Evolutionary conservation across 2,329 filamentous ascomycete species (phyloP), one percentile per base, ranked within the genome.

Genomic region (Elsinoe ampelina): DNA sequence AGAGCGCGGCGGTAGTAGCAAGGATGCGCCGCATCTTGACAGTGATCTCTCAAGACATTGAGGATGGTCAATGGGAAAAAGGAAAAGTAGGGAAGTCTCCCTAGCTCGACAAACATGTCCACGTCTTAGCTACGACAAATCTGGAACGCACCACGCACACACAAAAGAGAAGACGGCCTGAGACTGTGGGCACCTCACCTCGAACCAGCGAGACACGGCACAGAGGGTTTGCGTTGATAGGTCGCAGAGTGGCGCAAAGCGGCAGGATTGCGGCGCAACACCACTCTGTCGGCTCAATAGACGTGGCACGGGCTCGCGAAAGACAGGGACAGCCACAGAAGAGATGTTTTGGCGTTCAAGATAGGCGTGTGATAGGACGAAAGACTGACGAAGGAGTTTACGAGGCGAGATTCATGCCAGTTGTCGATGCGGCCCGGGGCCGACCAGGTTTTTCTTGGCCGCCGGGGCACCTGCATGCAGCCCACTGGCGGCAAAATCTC

Each of bases 11-110:
- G n/a, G 35, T 22, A 34, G 34, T 52, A 19, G 34, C 38, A 17
- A 52, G 34, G 15, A 52, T 39, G 48, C 48, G 48, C 35, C 48
- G 48, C 48, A 52, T 52, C 41, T 45, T 45, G 6, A 12, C 26
- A 5, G 41, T 45, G 34, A 52, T 26, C 17, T 26, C 17, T 34
- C 26, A 26, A n/a, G 19, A 34, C 26, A 19, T 34, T 19, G 20
- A 17, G 13, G 45, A 34, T 5, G 19, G 41, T 20, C 17, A 50
- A 15, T 19, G 45, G 34, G 20, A 35, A 50, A 19, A 26, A 26
- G 26, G 26, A 50, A n/a, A 8, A 26, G 30, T 11, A 12, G 30
- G 15, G 2, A 35, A 11, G 30, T 11, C 17, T 45, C 30, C 11
- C 5, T n/a, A n/a, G 36, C 15, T 2, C 12, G 15, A 17, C 13